Conservation (phyloP, 176 grass and related monocot species). For the Zea luxurians region DNA sequence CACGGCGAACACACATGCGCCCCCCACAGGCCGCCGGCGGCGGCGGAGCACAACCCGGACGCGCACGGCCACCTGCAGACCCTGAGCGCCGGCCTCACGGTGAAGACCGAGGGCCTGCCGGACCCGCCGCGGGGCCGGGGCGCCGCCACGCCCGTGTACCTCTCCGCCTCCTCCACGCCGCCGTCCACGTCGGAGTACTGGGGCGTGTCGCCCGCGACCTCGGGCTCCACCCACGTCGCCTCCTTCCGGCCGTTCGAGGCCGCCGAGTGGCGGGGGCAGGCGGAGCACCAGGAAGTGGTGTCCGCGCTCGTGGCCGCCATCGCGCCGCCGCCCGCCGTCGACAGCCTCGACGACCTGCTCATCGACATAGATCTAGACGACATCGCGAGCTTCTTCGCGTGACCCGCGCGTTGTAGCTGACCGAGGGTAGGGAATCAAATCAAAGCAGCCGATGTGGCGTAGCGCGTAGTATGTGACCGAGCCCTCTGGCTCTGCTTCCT, state of each 20-base stretch:
- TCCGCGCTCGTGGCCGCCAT: conserved; percentile 37
- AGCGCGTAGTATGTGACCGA: no score
- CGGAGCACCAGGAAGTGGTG: conserved; percentile 42
- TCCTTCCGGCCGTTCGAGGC: conserved; percentile 11
- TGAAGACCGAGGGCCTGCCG: conserved; percentile 47
- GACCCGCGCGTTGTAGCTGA: not conserved
- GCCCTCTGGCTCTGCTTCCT: conserved; percentile 1
- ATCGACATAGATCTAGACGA: conserved; percentile 1
- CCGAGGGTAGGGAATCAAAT: no score
- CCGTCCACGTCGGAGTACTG: conserved; percentile 37
- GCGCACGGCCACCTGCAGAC: conserved; percentile 28
- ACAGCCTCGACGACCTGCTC: conserved; percentile 40
- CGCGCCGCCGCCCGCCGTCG: conserved; percentile 22
- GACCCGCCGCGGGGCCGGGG: not conserved
- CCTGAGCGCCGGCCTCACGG: conserved; percentile 38
- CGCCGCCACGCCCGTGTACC: not conserved
- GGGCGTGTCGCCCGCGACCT: conserved; percentile 48
- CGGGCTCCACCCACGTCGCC: conserved; percentile 29
- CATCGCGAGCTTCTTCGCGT: conserved; percentile 35
- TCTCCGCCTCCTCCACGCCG: conserved; percentile 35
- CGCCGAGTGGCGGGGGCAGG: conserved; percentile 10
- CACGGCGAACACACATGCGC: conserved; percentile 63
- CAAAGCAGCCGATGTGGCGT: no score
- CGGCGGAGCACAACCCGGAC: conserved; percentile 21
- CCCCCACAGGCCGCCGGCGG: not conserved